Conservation (phyloP, 1,284 basidiomycete species). For the Pseudozyma thailandica region DNA sequence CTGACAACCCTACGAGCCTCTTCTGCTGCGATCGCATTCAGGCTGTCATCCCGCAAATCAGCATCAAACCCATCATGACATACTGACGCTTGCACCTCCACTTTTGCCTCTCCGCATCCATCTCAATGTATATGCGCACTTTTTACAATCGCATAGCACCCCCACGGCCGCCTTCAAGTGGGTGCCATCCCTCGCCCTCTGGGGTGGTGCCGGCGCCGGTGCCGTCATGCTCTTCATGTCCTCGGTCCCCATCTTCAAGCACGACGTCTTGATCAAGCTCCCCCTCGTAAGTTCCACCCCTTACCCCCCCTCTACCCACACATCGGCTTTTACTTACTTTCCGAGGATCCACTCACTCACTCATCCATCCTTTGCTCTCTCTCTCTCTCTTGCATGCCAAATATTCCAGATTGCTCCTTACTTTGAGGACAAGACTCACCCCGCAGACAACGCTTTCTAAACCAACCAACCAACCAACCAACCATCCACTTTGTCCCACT, state of each 20-base stretch:
- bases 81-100: background rate
- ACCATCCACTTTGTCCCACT: background rate
- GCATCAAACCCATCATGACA: no score
- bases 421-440: constrained; percentile 54
- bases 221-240: constrained; percentile 61
- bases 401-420: constrained; percentile 37
- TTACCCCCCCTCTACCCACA: background rate
- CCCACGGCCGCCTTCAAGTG: constrained; percentile 51
- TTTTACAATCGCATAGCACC: constrained; percentile 8
- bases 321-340: no score
- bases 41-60: no score
- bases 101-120: no score
- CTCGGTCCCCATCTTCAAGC: constrained; percentile 60
- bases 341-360: no score
- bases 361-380: no score
- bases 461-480: no score
- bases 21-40: no score
- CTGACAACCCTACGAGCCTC: no score
- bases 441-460: constrained; percentile 52
- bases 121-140: background rate
- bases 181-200: constrained; percentile 57
- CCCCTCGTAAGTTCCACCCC: constrained; percentile 42
- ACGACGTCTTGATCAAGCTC: constrained; percentile 59
- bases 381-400: background rate
- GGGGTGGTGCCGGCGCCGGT: constrained; percentile 58